Base-by-base conservation (phyloP, 768 basidiomycete species). In the Termitomyces bulborhizus region DNA sequence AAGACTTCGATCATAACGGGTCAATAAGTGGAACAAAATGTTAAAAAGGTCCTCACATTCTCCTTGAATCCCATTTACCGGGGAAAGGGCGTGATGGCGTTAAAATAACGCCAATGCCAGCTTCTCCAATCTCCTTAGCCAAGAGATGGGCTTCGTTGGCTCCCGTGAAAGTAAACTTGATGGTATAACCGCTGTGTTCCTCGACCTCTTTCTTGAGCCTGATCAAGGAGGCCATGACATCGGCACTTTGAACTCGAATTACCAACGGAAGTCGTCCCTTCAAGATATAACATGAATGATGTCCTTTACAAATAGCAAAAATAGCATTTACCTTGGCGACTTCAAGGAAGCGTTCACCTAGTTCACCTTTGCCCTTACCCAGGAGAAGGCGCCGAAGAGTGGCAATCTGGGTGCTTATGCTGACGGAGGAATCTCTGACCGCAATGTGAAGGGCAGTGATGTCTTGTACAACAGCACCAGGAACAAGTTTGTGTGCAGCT, bases 331-430 rank as follows among this genome's bases (percentile, higher is more conserved):
- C 81, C 62, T 74, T 62, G 18, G 67, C 66, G n/a, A 81, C 78
- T 64, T 74, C 68, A 42, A 71, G 63, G 58, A 84, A 79, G 65
- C 74, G 76, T 31, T 71, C 51, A 0, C 73, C 77, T 4, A 76
- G 61, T n/a, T 63, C 70, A 40, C 72, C 75, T 45, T 69, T 62
- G 2, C 63, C 61, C 15, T 75, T 71, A 21, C 69, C 73, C 8
- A 84, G 70, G 13, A 96, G 73, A 31, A 93, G 71, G 9, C 77
- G 73, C 1, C 93, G 79, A 47, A 97, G 72, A 15, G 82, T 74
- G 8, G 86, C 86, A 59, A 96, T 84, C 61, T 93, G 84, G 31
- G 85, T 88, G 69, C 92, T 92, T 39, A 91, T 76, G 56, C 90
- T 88, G 0, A 76, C 59, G 66, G 73, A 62, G 34, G 75, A 58